These are phyloP conservation scores for Odonthalia washingtoniensis DNA, from an alignment of 31 red algal genomes.

Conservation along the genomic window DNA sequence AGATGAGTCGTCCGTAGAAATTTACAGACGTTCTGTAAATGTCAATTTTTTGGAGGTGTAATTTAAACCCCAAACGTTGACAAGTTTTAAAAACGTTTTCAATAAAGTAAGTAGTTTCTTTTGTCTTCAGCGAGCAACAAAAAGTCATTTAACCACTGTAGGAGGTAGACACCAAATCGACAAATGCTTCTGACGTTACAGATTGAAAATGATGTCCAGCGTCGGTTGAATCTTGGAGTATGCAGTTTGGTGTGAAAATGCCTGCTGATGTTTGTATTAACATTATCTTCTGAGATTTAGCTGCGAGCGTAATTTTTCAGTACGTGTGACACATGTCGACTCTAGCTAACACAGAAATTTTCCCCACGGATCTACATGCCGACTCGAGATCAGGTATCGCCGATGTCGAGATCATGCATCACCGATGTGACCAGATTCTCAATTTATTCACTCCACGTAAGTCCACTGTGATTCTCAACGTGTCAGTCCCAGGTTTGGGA, in stretches of 20 bases:
- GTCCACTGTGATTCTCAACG: conserved; percentile 36
- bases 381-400: conserved; percentile 38
- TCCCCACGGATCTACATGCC: background rate
- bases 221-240: conserved; percentile 8
- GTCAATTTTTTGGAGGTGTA: background rate
- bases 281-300: conserved; percentile 37
- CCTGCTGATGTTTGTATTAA: conserved; percentile 42
- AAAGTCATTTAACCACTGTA: background rate
- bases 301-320: conserved; percentile 26
- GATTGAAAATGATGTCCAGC: conserved; percentile 8
- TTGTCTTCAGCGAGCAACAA: background rate
- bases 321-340: conserved; percentile 37
- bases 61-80: background rate
- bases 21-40: background rate
- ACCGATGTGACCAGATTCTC: conserved; percentile 28
- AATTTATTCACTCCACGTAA: conserved; percentile 9
- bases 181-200: background rate
- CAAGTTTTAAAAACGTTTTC: background rate
- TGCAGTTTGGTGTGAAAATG: too few relatives aligned
- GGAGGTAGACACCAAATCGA: background rate
- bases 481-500: conserved; percentile 14
- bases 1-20: background rate
- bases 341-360: conserved; percentile 10
- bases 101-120: background rate
- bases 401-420: too few relatives aligned